Base-by-base conservation (phyloP, 1,284 basidiomycete species). In the Heliocybe sulcata region DNA sequence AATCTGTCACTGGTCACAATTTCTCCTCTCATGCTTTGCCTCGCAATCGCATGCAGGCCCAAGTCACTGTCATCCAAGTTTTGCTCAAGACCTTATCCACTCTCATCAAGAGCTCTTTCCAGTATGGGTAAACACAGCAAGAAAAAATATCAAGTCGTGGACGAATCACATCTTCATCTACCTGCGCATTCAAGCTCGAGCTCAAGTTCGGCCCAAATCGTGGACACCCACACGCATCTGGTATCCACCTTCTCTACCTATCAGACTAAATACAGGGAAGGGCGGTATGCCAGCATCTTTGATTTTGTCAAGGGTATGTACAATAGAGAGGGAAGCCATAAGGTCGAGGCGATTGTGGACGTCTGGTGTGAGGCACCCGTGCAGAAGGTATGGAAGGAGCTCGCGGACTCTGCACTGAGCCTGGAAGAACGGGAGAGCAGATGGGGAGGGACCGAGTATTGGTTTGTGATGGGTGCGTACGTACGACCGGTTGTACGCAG, bases 361-460 rank as follows among this genome's bases (percentile, higher is more conserved):
- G 90, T 92, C 1, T 92, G 87, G 84, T 92, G 90, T 60, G 90
- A 92, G 62, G 86, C 86, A 0, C 84, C 87, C 0, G 78, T 87
- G 16, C 72, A 71, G 56, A 51, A 31, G 26, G 52, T 73, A 0
- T 92, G 87, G 87, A 79, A 73, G 61, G 83, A 84, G 58, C 71
- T 89, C 48, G 90, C 89, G 1, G 86, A 91, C 67, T 83, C 85
- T 1, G 86, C 87, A 1, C 27, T 85, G 57, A 75, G 68, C 0
- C 69, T 71, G 48, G 74, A 82, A 53, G 74, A 75, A 45, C 72
- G 79, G 56, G 64, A 64, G 23, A 64, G 67, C 2, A 71, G 74
- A 45, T 90, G 87, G 85, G 78, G 75, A 38, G 83, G 81, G 11
- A 67, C 85, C 12, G 77, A 82, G 47, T 90, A 89, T 64, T 87